A percentile compares a stretch with the other conserved stretches of the same genome.
These are phyloP conservation scores for Zizania latifolia DNA, from an alignment of 176 grass and related monocot genomes.

Conservation along the genomic window DNA sequence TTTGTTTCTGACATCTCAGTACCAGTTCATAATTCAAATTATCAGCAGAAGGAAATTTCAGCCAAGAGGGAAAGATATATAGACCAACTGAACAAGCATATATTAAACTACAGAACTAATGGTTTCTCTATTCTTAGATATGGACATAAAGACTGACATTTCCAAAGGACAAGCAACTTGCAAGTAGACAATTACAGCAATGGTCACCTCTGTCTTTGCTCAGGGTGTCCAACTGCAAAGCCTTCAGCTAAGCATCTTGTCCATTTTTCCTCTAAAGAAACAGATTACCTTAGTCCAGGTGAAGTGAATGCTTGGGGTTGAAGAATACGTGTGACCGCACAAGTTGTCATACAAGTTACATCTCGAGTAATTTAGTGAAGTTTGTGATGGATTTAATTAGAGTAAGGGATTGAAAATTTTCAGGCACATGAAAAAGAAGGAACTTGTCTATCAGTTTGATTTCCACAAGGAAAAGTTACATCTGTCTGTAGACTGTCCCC, in stretches of 20 bases:
- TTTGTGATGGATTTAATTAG: background rate
- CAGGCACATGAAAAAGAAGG: background rate
- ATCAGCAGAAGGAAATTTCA: background rate
- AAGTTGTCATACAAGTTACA: conserved; percentile 3
- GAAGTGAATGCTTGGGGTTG: conserved; percentile 25
- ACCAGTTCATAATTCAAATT: background rate
- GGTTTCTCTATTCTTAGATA: background rate
- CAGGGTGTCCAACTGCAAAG: background rate
- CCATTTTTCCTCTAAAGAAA: background rate
- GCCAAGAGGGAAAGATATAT: background rate
- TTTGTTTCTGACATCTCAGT: background rate
- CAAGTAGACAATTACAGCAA: background rate
- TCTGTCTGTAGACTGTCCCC: background rate
- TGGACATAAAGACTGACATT: background rate
- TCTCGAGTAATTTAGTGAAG: background rate
- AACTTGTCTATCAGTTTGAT: background rate
- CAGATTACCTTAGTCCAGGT: conserved; percentile 16
- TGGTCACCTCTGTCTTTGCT: background rate
- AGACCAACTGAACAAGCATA: background rate
- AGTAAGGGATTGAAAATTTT: conserved; percentile 1
- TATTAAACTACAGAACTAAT: background rate
- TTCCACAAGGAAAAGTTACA: background rate
- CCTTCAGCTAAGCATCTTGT: background rate
- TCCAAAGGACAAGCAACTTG: background rate
- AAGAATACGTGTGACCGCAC: background rate